Evolutionary conservation across 2,329 filamentous ascomycete genomes (phyloP).

Genomic region (Epichloe sylvatica): DNA sequence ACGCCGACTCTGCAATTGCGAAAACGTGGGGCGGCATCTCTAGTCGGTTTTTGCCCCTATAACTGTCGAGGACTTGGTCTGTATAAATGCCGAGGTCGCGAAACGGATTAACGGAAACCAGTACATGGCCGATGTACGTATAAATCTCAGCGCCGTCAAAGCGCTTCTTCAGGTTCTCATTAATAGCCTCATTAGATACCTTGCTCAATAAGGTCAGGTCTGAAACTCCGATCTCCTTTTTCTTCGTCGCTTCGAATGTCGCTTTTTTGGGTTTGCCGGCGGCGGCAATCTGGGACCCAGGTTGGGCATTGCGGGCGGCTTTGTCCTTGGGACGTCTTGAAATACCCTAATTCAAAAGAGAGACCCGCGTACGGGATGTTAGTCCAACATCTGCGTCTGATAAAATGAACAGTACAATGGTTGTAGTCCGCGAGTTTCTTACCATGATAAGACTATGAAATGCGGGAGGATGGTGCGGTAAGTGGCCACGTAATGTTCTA

Average conservation of each 20-base stretch:
- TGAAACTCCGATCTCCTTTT: conserved; percentile 97
- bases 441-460: conserved; percentile 18
- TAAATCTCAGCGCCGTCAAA: conserved; percentile 98
- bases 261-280: conserved; percentile 77
- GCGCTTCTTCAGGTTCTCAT: conserved; percentile 95
- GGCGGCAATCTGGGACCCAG: conserved; percentile 21
- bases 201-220: conserved; percentile 96
- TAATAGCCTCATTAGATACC: conserved; percentile 98
- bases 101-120: conserved; percentile 98
- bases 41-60: conserved; percentile 91
- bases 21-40: conserved; percentile 95
- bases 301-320: conserved; percentile 23
- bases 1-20: conserved; percentile 86
- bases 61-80: conserved; percentile 81
- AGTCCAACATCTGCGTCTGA: not conserved
- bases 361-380: not conserved
- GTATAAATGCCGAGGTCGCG: conserved; percentile 96
- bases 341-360: conserved; percentile 20
- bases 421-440: conserved; percentile 10
- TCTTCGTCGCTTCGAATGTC: conserved; percentile 89
- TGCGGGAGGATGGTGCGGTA: conserved; percentile 5
- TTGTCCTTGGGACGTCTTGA: conserved; percentile 29
- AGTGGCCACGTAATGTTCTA: conserved; percentile 7
- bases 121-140: conserved; percentile 97
- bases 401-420: conserved; percentile 2